A percentile compares a stretch with the other conserved stretches of the same genome.
These are phyloP conservation scores for Psilocybe subaeruginosa DNA, from an alignment of 768 basidiomycete genomes.

Conservation along the genomic window DNA sequence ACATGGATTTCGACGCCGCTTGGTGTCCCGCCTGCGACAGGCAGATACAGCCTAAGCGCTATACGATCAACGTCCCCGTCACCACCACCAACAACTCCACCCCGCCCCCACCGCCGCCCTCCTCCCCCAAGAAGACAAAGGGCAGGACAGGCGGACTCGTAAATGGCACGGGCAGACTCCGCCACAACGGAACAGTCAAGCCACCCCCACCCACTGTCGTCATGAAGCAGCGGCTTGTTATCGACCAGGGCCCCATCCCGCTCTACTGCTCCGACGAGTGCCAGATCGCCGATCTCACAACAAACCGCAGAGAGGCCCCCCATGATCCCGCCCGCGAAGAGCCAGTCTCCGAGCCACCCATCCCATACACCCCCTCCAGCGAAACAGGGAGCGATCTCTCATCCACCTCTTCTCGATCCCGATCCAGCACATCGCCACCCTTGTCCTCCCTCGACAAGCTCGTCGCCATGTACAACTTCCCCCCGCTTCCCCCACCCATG, in stretches of 20 bases:
- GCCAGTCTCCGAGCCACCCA: conserved; percentile 28
- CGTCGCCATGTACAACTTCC: conserved; percentile 45
- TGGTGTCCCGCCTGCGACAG: conserved; percentile 85
- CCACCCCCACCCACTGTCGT: conserved; percentile 27
- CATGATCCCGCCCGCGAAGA: conserved; percentile 49
- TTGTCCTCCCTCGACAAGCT: conserved; percentile 34
- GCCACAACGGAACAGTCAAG: conserved; percentile 60
- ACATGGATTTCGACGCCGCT: conserved; percentile 63
- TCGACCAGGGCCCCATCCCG: conserved; percentile 80
- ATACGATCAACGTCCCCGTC: conserved; percentile 47
- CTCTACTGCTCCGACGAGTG: conserved; percentile 87
- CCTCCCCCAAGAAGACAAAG: conserved; percentile 29
- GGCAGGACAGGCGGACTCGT: conserved; percentile 49
- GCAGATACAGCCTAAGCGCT: conserved; percentile 81
- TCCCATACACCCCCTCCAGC: neutral
- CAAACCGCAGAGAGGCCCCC: conserved; percentile 39
- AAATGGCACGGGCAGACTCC: conserved; percentile 67
- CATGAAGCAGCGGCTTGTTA: conserved; percentile 64
- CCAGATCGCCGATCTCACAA: conserved; percentile 57
- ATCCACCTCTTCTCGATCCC: conserved; percentile 16
- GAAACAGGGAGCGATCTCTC: conserved; percentile 39
- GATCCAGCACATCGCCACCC: conserved; percentile 13
- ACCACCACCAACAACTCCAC: conserved; percentile 27
- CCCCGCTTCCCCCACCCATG: conserved; percentile 56
- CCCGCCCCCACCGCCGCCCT: conserved; percentile 46